Conservation (phyloP, 768 basidiomycete species). For the Termitomyces sp. region DNA sequence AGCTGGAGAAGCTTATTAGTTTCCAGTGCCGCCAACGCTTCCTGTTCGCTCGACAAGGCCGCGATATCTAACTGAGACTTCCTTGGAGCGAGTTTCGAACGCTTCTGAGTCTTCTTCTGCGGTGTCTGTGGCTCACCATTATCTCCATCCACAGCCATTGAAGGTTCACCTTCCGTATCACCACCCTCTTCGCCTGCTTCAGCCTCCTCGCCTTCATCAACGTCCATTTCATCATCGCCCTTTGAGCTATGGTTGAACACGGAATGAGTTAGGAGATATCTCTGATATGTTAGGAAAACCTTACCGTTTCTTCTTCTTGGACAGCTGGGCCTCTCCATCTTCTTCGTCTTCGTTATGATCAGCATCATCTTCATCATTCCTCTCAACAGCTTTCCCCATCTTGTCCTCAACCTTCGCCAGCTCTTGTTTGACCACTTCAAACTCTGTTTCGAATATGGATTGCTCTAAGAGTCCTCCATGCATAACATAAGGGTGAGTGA, state of each 20-base stretch:
- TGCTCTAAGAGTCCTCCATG: conserved; percentile 80
- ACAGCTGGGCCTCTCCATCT: conserved; percentile 21
- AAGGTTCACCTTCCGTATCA: conserved; percentile 25
- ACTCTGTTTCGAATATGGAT: conserved; percentile 71
- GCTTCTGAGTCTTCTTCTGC: conserved; percentile 40
- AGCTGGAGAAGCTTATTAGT: conserved; percentile 63
- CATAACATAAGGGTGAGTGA: conserved; percentile 86
- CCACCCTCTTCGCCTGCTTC: conserved; percentile 26
- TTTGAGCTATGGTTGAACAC: conserved; percentile 22
- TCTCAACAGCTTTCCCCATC: conserved; percentile 60
- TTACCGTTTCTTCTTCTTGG: conserved; percentile 32
- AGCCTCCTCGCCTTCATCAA: conserved; percentile 40
- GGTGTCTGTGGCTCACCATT: conserved; percentile 28
- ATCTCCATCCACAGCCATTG: conserved; percentile 39
- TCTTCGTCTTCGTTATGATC: conserved; percentile 25
- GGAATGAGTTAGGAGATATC: not conserved
- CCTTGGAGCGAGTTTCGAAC: conserved; percentile 50
- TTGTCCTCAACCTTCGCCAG: conserved; percentile 67
- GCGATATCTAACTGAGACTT: conserved; percentile 69
- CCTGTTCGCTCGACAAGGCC: conserved; percentile 69
- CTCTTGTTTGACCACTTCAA: conserved; percentile 57
- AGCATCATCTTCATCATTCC: conserved; percentile 37
- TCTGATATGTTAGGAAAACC: not conserved
- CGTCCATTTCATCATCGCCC: conserved; percentile 53
- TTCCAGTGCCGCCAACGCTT: conserved; percentile 65